Evolutionary conservation across 495 filamentous ascomycete species (phyloP).

Genomic region (Daldinia vernicosa): DNA sequence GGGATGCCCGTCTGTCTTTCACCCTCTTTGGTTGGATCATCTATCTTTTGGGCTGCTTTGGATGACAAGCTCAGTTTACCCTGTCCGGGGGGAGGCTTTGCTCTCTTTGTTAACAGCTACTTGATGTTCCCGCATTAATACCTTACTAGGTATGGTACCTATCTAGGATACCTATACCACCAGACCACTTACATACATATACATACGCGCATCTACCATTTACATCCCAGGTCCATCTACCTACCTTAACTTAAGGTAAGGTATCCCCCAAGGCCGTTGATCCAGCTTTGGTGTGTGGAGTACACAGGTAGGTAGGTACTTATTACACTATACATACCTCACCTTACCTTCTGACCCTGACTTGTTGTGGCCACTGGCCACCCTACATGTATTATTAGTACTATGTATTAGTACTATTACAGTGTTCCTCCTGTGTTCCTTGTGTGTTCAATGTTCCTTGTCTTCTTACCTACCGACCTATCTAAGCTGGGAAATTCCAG

Average conservation of each 20-base stretch:
- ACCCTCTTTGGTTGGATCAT: constrained; percentile 16
- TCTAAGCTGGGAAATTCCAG: constrained; percentile 38
- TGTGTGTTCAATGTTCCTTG: constrained; percentile 1
- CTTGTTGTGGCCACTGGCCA: constrained; percentile 19
- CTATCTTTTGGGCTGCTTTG: constrained; percentile 13
- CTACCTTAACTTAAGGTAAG: constrained; percentile 3
- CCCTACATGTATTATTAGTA: constrained; percentile 9
- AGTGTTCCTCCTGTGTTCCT: background rate
- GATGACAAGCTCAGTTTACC: constrained; percentile 37
- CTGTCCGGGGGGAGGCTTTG: constrained; percentile 24
- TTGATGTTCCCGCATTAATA: constrained; percentile 21
- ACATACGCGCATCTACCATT: background rate
- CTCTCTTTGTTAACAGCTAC: constrained; percentile 30
- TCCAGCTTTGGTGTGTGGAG: too few species aligned
- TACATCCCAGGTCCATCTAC: background rate
- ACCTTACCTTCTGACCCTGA: constrained; percentile 8
- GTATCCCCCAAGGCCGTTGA: background rate
- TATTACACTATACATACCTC: too few species aligned
- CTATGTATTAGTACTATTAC: too few species aligned
- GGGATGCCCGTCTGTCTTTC: constrained; percentile 24
- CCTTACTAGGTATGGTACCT: constrained; percentile 7
- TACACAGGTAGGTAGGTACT: background rate
- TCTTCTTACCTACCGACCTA: constrained; percentile 23
- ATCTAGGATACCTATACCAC: constrained; percentile 3
- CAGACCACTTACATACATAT: constrained; percentile 10